Evolutionary conservation across 495 filamentous ascomycete species (phyloP).

Genomic region (Daldinia bambusicola): DNA sequence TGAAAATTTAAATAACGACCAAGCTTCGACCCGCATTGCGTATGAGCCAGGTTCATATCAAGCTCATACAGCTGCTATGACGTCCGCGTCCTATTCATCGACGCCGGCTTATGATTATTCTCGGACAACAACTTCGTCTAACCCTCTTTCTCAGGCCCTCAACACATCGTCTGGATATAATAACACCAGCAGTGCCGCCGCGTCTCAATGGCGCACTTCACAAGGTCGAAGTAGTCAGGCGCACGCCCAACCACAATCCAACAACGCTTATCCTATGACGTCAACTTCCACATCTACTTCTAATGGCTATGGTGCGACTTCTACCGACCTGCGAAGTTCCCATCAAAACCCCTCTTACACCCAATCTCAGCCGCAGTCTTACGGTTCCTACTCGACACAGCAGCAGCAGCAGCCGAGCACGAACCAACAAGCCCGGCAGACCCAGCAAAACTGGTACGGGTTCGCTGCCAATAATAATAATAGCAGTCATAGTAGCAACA

Average conservation of each 20-base stretch:
- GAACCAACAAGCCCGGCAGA: conserved; percentile 38
- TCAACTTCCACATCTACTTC: conserved; percentile 27
- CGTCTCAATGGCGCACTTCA: conserved; percentile 43
- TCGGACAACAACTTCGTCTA: conserved; percentile 28
- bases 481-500: conserved; percentile 33
- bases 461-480: conserved; percentile 30
- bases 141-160: conserved; percentile 43
- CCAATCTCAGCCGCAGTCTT: conserved; percentile 40
- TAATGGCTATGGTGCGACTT: conserved; percentile 35
- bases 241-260: conserved; percentile 28
- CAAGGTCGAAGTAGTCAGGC: conserved; percentile 33
- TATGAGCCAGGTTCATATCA: conserved; percentile 47
- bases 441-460: conserved; percentile 39
- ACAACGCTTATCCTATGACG: conserved; percentile 34
- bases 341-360: conserved; percentile 36
- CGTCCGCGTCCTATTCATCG: conserved; percentile 39
- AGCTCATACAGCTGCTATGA: conserved; percentile 28
- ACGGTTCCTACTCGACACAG: conserved; percentile 39
- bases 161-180: conserved; percentile 32
- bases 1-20: conserved; percentile 32
- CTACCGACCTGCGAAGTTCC: conserved; percentile 22
- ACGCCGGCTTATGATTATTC: conserved; percentile 41
- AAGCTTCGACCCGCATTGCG: conserved; percentile 37
- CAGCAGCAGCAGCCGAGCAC: conserved; percentile 32
- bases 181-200: conserved; percentile 10